Percentiles rank a stretch among this genome's conserved stretches.
phyloP scores from a whole-genome alignment of 495 filamentous ascomycete genomes.

The Aspergillus sclerotioniger region DNA sequence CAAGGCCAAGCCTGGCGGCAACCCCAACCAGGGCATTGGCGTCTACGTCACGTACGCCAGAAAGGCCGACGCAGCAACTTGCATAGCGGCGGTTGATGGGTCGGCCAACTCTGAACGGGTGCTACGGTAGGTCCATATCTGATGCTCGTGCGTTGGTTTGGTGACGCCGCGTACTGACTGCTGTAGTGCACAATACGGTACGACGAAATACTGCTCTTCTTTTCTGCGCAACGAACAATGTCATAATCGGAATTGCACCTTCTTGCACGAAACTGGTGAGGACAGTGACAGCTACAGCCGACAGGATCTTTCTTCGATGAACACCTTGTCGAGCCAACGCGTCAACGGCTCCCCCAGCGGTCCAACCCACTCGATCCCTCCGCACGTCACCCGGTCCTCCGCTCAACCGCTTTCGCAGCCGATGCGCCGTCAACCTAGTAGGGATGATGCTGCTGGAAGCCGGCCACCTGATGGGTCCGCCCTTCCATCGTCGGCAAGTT shows the following conservation, averaged over 20 bases:
- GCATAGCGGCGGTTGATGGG: conserved; percentile 88
- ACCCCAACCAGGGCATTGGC: conserved; percentile 77
- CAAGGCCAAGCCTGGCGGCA: conserved; percentile 76
- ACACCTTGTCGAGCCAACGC: conserved; percentile 77
- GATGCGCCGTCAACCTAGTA: conserved; percentile 71
- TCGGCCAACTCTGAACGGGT: conserved; percentile 86
- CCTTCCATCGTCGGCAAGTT: conserved; percentile 87
- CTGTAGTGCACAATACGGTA: conserved; percentile 84
- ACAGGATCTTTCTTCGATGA: conserved; percentile 95
- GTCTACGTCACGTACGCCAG: conserved; percentile 95
- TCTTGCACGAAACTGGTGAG: conserved; percentile 94
- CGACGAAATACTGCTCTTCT: conserved; percentile 98
- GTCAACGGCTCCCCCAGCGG: conserved; percentile 31
- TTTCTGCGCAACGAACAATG: conserved; percentile 92
- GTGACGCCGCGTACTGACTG: conserved; percentile 22
- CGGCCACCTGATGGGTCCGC: conserved; percentile 70
- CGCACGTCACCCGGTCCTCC: conserved; percentile 29
- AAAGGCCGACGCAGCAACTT: conserved; percentile 80
- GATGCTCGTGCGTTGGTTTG: neutral
- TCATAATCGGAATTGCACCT: conserved; percentile 93
- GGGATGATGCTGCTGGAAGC: conserved; percentile 65
- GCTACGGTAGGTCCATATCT: conserved; percentile 52
- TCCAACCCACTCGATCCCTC: conserved; percentile 17
- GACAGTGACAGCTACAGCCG: conserved; percentile 95
- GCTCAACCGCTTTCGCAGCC: conserved; percentile 59